Evolutionary conservation across 768 basidiomycete genomes (phyloP).

Genomic region (Amanita exitialis): DNA sequence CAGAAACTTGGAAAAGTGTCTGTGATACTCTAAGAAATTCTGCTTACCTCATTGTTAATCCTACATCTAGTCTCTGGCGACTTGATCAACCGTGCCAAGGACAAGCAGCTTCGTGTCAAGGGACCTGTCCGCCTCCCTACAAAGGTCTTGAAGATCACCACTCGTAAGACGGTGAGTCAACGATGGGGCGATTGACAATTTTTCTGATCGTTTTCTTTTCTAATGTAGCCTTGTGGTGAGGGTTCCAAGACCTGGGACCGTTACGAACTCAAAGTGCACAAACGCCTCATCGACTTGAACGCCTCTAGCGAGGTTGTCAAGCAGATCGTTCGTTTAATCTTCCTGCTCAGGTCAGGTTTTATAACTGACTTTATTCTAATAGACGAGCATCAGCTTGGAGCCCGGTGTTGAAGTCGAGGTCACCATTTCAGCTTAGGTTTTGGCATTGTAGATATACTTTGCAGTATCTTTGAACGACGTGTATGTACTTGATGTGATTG

Average conservation of each 20-base stretch:
- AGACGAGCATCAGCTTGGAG: conserved; percentile 99
- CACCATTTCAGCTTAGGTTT: conserved; percentile 70
- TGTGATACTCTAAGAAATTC: conserved; percentile 15
- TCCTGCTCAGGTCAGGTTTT: not conserved
- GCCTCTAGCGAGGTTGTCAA: conserved; percentile 99
- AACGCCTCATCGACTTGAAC: conserved; percentile 98
- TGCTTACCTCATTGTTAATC: not conserved
- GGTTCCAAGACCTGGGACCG: conserved; percentile 99
- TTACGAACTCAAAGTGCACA: conserved; percentile 99
- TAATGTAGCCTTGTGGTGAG: conserved; percentile 89
- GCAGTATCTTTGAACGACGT: conserved; percentile 17
- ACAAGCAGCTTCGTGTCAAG: conserved; percentile 98
- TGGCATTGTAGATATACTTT: conserved; percentile 50
- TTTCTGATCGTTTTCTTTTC: not conserved
- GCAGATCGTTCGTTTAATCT: conserved; percentile 74
- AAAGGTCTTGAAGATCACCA: conserved; percentile 98
- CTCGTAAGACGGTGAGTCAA: conserved; percentile 84
- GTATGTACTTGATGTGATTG: not conserved
- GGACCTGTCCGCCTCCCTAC: conserved; percentile 98
- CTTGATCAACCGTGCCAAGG: conserved; percentile 97
- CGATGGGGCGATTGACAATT: not conserved
- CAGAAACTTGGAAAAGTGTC: conserved; percentile 97
- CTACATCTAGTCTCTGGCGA: conserved; percentile 74
- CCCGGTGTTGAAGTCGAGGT: conserved; percentile 99
- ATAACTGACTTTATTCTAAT: conserved; percentile 8